Evolutionary conservation across 2,329 filamentous ascomycete species (phyloP), one percentile per base, ranked within the genome.

Genomic region (Neocatenulostroma microsporum): DNA sequence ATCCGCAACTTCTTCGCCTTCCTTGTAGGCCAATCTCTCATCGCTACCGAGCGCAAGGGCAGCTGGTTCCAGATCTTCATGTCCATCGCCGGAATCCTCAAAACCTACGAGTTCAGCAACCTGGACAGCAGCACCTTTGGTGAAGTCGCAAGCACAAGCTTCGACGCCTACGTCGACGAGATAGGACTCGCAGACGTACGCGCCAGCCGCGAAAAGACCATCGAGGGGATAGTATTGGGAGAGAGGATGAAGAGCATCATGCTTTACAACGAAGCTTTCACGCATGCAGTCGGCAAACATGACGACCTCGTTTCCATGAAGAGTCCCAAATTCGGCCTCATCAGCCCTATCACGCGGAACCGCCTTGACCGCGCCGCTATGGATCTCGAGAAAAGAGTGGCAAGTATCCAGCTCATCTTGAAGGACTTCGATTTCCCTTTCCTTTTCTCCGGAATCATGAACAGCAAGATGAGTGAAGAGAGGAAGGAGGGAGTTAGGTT

Each of bases 381-480:
- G 49, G 87, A 94, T 51, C 69, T 96, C 3, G 71, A 82, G 21
- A 79, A 76, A 42, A 77, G 86, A 14, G 74, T 85, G 41, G 73
- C 78, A 43, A 79, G 73, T 36, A 76, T 87, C 47, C 81, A 84
- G 46, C 65, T 68, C 21, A 80, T 84, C 28, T 67, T 96, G n/a
- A 78, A 84, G 40, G 78, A 86, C 43, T 96, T 96, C 49, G 85
- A 95, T 21, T 95, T 94, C 50, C 87, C 88, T 0, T 83, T 84
- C 1, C 67, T 96, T 4, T 96, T 94, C 56, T 77, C 86, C 0
- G 91, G 91, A 21, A 78, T 87, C 47, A 89, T 85, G 54, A 87
- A 80, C 58, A 94, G 86, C 3, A 88, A 81, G 9, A 85, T 82
- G 1, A 74, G 78, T 15, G 71, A 72, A 1, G 86, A 94, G 59